These are phyloP conservation scores for Dysphania ambrosioides DNA, from an alignment of 148 eudicot genomes.

Conservation along the genomic window DNA sequence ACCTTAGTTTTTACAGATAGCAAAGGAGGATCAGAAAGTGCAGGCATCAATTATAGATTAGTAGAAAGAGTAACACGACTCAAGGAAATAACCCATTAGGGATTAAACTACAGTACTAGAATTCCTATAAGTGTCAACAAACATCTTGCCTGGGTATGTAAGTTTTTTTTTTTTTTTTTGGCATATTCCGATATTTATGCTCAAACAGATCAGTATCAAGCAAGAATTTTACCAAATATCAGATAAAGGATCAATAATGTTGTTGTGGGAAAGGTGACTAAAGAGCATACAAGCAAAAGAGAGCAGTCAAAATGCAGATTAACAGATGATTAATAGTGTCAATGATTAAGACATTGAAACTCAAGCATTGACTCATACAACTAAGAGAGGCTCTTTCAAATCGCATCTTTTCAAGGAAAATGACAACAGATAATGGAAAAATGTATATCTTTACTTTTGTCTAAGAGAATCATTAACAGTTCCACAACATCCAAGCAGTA, in stretches of 20 bases:
- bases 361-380: background rate
- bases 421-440: conserved; percentile 10
- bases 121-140: background rate
- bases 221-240: too few relatives aligned
- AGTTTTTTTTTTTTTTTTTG: background rate
- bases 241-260: background rate
- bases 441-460: conserved; percentile 2
- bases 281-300: background rate
- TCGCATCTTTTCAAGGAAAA: conserved; percentile 15
- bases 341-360: background rate
- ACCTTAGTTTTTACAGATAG: background rate
- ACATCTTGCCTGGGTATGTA: too few relatives aligned
- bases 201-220: background rate
- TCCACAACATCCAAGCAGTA: conserved; percentile 6
- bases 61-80: background rate
- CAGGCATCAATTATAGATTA: background rate
- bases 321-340: background rate
- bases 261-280: background rate
- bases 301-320: background rate
- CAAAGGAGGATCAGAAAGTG: background rate
- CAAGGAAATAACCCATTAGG: background rate
- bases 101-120: background rate
- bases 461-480: conserved; percentile 13
- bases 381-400: conserved; percentile 4
- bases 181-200: background rate